A percentile compares a stretch with the other conserved stretches of the same genome.
Conservation (phyloP, 140 eudicot species). For the Erigeron philadelphicus region DNA sequence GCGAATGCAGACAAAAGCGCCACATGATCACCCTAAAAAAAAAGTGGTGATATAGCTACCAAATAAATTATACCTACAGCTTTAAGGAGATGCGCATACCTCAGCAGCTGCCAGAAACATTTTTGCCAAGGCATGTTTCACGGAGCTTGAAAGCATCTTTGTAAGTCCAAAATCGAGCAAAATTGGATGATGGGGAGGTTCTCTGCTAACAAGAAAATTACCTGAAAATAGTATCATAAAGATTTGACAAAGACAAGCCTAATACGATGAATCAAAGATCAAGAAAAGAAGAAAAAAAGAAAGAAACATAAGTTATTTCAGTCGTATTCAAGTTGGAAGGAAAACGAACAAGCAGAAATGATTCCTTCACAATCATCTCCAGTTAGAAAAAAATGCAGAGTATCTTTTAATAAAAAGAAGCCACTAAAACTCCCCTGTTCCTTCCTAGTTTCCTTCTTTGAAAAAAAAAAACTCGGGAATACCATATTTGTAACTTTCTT, state of each 20-base stretch:
- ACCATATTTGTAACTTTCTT: too few relatives aligned
- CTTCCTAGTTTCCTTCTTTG: too few relatives aligned
- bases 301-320: too few relatives aligned
- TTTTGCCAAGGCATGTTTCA: conserved; percentile 91
- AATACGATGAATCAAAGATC: conserved; percentile 15
- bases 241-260: not conserved
- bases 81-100: conserved; percentile 42
- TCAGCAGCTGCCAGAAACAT: conserved; percentile 97
- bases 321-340: too few relatives aligned
- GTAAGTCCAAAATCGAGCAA: conserved; percentile 98
- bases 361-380: too few relatives aligned
- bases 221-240: conserved; percentile 39
- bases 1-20: conserved; percentile 93
- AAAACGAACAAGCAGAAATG: too few relatives aligned
- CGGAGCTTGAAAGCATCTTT: conserved; percentile 62
- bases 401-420: too few relatives aligned
- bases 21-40: conserved; percentile 88
- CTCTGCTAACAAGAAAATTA: conserved; percentile 97
- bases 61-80: not conserved
- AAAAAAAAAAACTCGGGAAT: too few relatives aligned
- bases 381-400: too few relatives aligned
- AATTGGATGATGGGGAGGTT: conserved; percentile 86
- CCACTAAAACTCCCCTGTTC: too few relatives aligned
- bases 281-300: not conserved
- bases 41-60: not conserved